Percentiles rank a stretch among this genome's conserved stretches.
Evolutionary conservation across 2,329 filamentous ascomycete genomes (phyloP).

Genomic region (Septoria petroselini): DNA sequence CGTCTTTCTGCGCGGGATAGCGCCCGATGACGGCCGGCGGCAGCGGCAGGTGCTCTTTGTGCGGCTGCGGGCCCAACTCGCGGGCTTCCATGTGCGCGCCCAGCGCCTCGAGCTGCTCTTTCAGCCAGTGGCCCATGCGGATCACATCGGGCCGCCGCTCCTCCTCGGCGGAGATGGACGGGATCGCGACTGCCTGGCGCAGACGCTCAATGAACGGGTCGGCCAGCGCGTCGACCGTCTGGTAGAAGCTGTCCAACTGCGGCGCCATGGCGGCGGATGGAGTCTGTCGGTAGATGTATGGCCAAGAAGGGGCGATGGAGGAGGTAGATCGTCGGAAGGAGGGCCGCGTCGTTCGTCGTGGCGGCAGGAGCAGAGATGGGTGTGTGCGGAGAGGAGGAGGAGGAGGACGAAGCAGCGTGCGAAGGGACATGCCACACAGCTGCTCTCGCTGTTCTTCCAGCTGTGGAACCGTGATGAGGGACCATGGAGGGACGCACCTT

Average conservation of each 20-base stretch:
- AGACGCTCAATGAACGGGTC: slow-evolving; percentile 85
- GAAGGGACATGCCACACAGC: neutral
- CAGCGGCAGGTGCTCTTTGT: slow-evolving; percentile 83
- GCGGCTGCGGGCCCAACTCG: slow-evolving; percentile 84
- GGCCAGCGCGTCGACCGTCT: slow-evolving; percentile 79
- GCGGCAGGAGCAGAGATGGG: too few species aligned
- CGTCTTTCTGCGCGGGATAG: slow-evolving; percentile 73
- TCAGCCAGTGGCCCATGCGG: slow-evolving; percentile 92
- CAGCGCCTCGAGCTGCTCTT: slow-evolving; percentile 73
- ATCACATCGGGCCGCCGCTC: slow-evolving; percentile 86
- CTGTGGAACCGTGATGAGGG: slow-evolving; percentile 3
- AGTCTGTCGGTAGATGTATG: slow-evolving; percentile 44
- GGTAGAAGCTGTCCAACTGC: slow-evolving; percentile 87
- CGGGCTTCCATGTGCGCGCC: slow-evolving; percentile 86
- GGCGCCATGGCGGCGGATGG: slow-evolving; percentile 67
- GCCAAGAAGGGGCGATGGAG: slow-evolving; percentile 38
- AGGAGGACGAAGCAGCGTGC: neutral
- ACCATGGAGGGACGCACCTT: neutral
- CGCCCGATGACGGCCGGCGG: slow-evolving; percentile 89
- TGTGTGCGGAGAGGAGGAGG: too few species aligned
- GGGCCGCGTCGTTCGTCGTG: neutral
- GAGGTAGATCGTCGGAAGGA: neutral
- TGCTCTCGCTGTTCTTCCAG: too few species aligned
- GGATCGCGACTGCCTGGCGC: slow-evolving; percentile 89
- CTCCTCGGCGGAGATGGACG: slow-evolving; percentile 90